phyloP scores from a whole-genome alignment of 306 rosid genomes.

The Potentilla sterilis region DNA sequence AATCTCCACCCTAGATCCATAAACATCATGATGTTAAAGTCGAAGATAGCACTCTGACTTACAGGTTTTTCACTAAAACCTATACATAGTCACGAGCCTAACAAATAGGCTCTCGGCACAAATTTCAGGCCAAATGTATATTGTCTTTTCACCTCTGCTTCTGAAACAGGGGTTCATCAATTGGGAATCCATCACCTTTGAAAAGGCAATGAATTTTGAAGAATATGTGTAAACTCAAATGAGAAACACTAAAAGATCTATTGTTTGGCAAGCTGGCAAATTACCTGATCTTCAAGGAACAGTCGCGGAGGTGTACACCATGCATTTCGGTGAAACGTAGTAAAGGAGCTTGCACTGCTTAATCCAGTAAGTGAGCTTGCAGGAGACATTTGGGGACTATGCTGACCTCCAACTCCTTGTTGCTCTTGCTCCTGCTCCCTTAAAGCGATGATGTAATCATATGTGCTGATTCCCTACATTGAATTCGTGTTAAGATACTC shows the following conservation, averaged over 20 bases:
- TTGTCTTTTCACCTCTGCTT: background rate
- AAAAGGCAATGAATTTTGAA: background rate
- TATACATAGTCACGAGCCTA: background rate
- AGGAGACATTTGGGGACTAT: conserved; percentile 95
- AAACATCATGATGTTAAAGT: background rate
- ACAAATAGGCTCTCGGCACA: background rate
- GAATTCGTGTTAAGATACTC: background rate
- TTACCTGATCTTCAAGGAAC: conserved; percentile 95
- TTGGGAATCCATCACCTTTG: background rate
- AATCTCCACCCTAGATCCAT: background rate
- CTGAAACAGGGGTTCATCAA: background rate
- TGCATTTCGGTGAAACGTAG: conserved; percentile 80
- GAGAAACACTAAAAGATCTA: background rate
- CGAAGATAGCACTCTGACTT: background rate
- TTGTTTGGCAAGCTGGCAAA: background rate
- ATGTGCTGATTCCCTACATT: conserved; percentile 87
- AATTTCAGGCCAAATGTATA: background rate
- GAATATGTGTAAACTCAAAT: background rate
- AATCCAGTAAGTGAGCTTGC: conserved; percentile 95
- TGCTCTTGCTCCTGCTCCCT: conserved; percentile 96
- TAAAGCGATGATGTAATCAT: conserved; percentile 94
- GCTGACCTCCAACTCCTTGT: conserved; percentile 88
- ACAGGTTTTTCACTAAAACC: background rate
- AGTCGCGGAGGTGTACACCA: conserved; percentile 99
- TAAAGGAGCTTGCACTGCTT: conserved; percentile 95